These are phyloP conservation scores for Thalassia testudinum DNA, from an alignment of 116 monocot species.

Conservation along the genomic window DNA sequence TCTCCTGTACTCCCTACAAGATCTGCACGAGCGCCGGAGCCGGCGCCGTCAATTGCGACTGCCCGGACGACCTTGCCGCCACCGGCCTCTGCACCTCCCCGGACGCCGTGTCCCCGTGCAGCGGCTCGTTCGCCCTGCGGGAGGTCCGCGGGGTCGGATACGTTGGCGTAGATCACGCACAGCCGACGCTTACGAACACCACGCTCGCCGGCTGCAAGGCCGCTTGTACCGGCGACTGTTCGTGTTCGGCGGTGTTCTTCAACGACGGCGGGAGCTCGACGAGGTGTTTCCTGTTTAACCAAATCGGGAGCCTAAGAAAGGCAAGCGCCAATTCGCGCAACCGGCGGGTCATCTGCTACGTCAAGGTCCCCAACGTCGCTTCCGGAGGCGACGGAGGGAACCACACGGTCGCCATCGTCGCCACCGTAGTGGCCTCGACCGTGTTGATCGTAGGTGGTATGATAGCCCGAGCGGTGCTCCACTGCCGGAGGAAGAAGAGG, in stretches of 20 bases:
- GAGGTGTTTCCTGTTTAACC: conserved; percentile 43
- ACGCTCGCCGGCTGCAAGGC: conserved; percentile 21
- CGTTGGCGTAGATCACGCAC: conserved; percentile 43
- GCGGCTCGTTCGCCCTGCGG: no score
- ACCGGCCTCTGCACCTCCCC: not conserved
- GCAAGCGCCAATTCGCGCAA: not conserved
- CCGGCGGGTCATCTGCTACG: conserved; percentile 3
- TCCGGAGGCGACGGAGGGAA: not conserved
- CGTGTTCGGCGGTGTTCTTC: conserved; percentile 26
- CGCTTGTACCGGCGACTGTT: conserved; percentile 36
- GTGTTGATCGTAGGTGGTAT: conserved; percentile 14
- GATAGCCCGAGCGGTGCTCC: conserved; percentile 10
- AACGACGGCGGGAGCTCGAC: not conserved
- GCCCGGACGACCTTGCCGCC: conserved; percentile 8
- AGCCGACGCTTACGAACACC: conserved; percentile 6
- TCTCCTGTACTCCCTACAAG: conserved; percentile 33
- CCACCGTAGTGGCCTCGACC: conserved; percentile 1
- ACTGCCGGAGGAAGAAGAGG: conserved; percentile 1
- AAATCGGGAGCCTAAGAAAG: conserved; percentile 46
- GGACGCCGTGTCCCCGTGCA: conserved; percentile 2
- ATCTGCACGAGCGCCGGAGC: conserved; percentile 22
- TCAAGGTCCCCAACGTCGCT: conserved; percentile 27
- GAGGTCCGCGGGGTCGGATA: conserved; percentile 22
- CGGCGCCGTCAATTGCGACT: conserved; percentile 29
- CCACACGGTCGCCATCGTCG: conserved; percentile 5